Conservation (phyloP, 1,284 basidiomycete genomes). For the Cutaneotrichosporon sp. region DNA sequence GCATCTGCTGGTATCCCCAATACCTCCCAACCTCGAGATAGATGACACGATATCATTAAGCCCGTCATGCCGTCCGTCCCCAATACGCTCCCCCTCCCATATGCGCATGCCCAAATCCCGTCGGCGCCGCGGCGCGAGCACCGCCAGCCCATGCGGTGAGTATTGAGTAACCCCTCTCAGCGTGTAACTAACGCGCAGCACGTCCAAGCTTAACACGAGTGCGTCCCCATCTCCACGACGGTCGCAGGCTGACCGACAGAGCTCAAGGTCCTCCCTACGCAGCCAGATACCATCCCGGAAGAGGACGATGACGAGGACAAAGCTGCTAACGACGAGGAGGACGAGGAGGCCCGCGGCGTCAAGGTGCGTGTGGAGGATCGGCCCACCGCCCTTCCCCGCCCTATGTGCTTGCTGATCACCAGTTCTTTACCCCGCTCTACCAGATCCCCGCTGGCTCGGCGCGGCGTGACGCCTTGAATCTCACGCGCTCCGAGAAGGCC, state of each 20-base stretch:
- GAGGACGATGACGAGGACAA: conserved; percentile 61
- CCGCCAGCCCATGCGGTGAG: conserved; percentile 53
- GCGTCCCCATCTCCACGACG: conserved; percentile 30
- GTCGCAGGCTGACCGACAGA: conserved; percentile 62
- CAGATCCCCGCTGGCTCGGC: conserved; percentile 94
- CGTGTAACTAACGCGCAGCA: conserved; percentile 37
- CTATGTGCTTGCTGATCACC: conserved; percentile 15
- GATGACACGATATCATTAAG: conserved; percentile 11
- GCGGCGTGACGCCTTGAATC: conserved; percentile 78
- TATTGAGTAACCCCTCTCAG: background rate
- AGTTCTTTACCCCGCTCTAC: conserved; percentile 87
- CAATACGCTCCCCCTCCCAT: conserved; percentile 48
- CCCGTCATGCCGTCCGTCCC: conserved; percentile 25
- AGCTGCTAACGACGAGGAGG: conserved; percentile 32
- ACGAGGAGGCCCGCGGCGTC: conserved; percentile 58
- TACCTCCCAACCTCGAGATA: background rate
- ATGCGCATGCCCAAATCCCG: conserved; percentile 40
- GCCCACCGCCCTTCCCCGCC: background rate
- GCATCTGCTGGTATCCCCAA: background rate
- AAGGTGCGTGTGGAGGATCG: conserved; percentile 60
- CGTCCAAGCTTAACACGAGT: conserved; percentile 67
- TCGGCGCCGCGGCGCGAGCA: conserved; percentile 42
- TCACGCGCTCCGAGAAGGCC: conserved; percentile 93
- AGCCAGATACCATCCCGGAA: conserved; percentile 67
- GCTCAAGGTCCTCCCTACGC: conserved; percentile 90